Percentiles rank a stretch among this genome's conserved stretches.
These are phyloP conservation scores for Ogataea paraovalis DNA, from an alignment of 805 yeast genomes.

Conservation along the genomic window DNA sequence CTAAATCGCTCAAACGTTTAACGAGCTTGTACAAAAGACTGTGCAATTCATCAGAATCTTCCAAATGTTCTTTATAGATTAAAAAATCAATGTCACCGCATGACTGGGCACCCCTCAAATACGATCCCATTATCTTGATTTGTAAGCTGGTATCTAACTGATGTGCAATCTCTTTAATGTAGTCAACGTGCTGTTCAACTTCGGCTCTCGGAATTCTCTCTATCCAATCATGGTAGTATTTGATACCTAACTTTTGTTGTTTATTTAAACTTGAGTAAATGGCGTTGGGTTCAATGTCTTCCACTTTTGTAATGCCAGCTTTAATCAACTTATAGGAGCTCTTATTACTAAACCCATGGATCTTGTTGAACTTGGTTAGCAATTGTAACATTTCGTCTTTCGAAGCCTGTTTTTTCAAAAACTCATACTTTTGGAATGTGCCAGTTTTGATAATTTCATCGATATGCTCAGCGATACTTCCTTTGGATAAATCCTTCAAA, in stretches of 20 bases:
- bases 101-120: slow-evolving; percentile 40
- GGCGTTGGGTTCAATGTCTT: slow-evolving; percentile 26
- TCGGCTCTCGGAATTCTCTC: slow-evolving; percentile 42
- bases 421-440: slow-evolving; percentile 19
- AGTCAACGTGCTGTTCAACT: slow-evolving; percentile 37
- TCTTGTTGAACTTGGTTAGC: slow-evolving; percentile 33
- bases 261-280: slow-evolving; percentile 16
- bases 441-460: slow-evolving; percentile 43
- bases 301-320: slow-evolving; percentile 38
- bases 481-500: slow-evolving; percentile 41
- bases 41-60: slow-evolving; percentile 19
- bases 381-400: slow-evolving; percentile 23
- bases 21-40: slow-evolving; percentile 15
- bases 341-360: slow-evolving; percentile 48
- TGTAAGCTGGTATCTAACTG: slow-evolving; percentile 34
- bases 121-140: slow-evolving; percentile 46
- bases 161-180: slow-evolving; percentile 21
- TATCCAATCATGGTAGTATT: slow-evolving; percentile 45
- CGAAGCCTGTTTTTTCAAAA: slow-evolving; percentile 8
- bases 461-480: slow-evolving; percentile 38
- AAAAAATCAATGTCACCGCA: slow-evolving; percentile 55
- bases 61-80: slow-evolving; percentile 34
- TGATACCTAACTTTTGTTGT: slow-evolving; percentile 37
- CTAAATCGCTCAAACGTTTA: slow-evolving; percentile 4
- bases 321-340: slow-evolving; percentile 37